Evolutionary conservation across 768 basidiomycete species (phyloP).

Genomic region (Boletus coccyginus): DNA sequence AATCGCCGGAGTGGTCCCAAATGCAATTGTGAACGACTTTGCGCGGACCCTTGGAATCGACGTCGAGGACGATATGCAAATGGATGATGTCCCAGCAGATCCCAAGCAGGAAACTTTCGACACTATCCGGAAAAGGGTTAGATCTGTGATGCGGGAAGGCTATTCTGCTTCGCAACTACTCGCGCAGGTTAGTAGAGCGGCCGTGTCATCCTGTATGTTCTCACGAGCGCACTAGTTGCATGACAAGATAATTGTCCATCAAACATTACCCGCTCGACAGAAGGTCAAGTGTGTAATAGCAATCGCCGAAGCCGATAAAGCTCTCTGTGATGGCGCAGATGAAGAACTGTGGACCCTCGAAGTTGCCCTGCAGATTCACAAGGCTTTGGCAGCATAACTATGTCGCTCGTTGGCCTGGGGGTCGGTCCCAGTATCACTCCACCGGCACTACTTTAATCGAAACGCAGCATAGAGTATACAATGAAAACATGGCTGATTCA

Average conservation of each 20-base stretch:
- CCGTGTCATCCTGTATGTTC: slow-evolving; percentile 2
- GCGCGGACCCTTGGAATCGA: slow-evolving; percentile 74
- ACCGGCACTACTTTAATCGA: background rate
- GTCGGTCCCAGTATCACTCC: background rate
- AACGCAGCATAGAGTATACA: background rate
- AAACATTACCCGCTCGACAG: slow-evolving; percentile 71
- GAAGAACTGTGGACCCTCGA: slow-evolving; percentile 95
- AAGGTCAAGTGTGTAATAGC: slow-evolving; percentile 79
- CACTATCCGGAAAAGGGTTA: slow-evolving; percentile 67
- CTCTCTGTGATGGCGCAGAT: slow-evolving; percentile 92
- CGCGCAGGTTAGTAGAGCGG: slow-evolving; percentile 61
- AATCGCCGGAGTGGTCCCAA: slow-evolving; percentile 94
- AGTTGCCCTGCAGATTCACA: slow-evolving; percentile 76
- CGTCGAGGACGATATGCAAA: slow-evolving; percentile 51
- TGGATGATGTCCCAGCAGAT: slow-evolving; percentile 31
- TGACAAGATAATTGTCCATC: slow-evolving; percentile 83
- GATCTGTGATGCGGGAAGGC: slow-evolving; percentile 77
- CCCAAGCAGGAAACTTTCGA: slow-evolving; percentile 47
- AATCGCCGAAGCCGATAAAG: slow-evolving; percentile 95
- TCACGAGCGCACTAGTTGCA: slow-evolving; percentile 60
- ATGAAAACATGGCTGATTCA: slow-evolving; percentile 11
- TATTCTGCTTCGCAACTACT: slow-evolving; percentile 91
- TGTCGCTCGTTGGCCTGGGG: background rate
- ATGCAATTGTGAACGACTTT: slow-evolving; percentile 64
- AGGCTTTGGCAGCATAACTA: slow-evolving; percentile 41